phyloP scores from a whole-genome alignment of 345 rosid genomes.

The Chamaenerion angustifolium region DNA sequence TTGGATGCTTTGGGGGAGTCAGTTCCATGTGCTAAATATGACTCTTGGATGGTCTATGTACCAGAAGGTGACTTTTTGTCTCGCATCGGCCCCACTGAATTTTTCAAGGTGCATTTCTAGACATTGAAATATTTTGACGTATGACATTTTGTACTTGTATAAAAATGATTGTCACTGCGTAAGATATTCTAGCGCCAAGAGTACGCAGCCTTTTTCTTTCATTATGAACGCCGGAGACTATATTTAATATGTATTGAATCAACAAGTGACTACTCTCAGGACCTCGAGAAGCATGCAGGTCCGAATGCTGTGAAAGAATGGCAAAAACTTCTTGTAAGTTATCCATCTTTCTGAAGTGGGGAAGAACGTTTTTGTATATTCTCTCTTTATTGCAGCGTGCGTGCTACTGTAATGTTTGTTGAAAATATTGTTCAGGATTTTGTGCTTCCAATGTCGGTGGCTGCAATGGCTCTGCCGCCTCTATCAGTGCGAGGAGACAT shows the following conservation, averaged over 20 bases:
- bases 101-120: slow-evolving; percentile 50
- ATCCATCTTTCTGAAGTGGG: background rate
- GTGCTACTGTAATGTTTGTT: background rate
- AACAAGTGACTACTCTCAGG: slow-evolving; percentile 21
- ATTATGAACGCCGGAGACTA: no score
- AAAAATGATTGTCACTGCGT: background rate
- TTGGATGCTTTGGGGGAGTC: slow-evolving; percentile 85
- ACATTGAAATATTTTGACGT: no score
- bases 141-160: background rate
- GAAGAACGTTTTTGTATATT: no score
- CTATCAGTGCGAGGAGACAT: slow-evolving; percentile 75
- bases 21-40: slow-evolving; percentile 64
- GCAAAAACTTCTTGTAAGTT: slow-evolving; percentile 74
- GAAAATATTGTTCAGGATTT: slow-evolving; percentile 41
- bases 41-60: slow-evolving; percentile 93
- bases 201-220: no score
- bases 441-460: slow-evolving; percentile 76
- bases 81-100: slow-evolving; percentile 79
- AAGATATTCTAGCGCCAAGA: background rate
- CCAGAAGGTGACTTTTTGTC: slow-evolving; percentile 94
- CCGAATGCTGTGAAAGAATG: slow-evolving; percentile 63
- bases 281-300: slow-evolving; percentile 77
- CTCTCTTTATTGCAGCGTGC: background rate
- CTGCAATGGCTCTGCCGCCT: slow-evolving; percentile 91
- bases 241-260: no score